Conservation (phyloP, 495 filamentous ascomycete genomes). For the Podospora anserina region DNA sequence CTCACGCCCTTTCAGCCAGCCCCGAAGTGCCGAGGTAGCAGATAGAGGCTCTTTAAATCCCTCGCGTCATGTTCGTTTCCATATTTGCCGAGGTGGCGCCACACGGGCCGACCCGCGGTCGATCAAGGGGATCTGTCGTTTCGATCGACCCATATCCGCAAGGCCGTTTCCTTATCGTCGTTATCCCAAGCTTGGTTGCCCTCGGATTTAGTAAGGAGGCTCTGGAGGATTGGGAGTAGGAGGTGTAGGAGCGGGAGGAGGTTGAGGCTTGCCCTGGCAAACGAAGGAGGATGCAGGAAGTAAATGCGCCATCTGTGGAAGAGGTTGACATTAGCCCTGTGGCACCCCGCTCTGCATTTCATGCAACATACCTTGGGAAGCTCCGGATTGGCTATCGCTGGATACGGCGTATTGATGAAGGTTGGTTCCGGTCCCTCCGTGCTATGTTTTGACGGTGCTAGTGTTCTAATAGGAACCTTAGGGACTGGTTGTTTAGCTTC, state of each 20-base stretch:
- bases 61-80: neutral
- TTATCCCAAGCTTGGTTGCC: neutral
- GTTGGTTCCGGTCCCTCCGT: neutral
- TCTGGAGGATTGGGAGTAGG: conserved; percentile 34
- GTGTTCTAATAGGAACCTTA: neutral
- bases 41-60: neutral
- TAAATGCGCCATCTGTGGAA: conserved; percentile 17
- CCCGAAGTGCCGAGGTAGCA: conserved; percentile 3
- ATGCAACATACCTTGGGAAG: conserved; percentile 9
- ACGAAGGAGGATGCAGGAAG: conserved; percentile 1
- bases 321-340: conserved; percentile 4
- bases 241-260: conserved; percentile 29
- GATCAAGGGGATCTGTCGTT: conserved; percentile 20
- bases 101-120: conserved; percentile 28
- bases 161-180: conserved; percentile 5
- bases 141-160: conserved; percentile 16
- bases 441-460: neutral
- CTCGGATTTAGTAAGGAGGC: conserved; percentile 18
- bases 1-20: neutral
- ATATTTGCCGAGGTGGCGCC: conserved; percentile 18
- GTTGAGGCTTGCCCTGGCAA: conserved; percentile 26
- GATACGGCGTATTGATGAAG: neutral
- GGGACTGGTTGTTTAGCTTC: neutral
- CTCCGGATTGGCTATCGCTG: neutral
- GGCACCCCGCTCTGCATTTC: conserved; percentile 5